Conservation (phyloP, 306 rosid genomes). For the Dalbergia cochinchinensis region DNA sequence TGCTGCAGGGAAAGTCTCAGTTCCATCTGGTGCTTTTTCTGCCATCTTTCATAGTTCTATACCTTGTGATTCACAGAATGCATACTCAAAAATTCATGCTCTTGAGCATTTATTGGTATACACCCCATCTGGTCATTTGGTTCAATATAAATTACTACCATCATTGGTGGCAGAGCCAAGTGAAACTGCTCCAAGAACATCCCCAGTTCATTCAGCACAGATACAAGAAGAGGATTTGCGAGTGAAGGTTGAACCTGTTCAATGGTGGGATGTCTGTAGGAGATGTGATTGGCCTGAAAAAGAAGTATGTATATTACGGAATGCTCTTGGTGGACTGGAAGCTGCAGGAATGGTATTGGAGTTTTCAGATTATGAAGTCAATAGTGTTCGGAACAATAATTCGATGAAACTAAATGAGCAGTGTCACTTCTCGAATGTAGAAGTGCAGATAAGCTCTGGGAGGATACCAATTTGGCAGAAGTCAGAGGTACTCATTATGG, state of each 20-base stretch:
- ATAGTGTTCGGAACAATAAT: conserved; percentile 56
- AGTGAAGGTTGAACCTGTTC: conserved; percentile 92
- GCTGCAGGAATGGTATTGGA: conserved; percentile 56
- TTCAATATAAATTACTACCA: conserved; percentile 82
- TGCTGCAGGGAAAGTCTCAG: conserved; percentile 75
- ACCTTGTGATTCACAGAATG: conserved; percentile 54
- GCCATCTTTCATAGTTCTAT: conserved; percentile 82
- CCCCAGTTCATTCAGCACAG: conserved; percentile 64
- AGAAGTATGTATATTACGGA: conserved; percentile 70
- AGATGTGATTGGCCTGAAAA: conserved; percentile 89
- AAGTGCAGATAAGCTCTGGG: conserved; percentile 83
- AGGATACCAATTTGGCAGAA: conserved; percentile 94
- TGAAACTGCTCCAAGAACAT: conserved; percentile 65
- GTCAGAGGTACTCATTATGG: conserved; percentile 67
- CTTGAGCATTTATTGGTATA: conserved; percentile 88
- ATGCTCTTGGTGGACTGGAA: conserved; percentile 55
- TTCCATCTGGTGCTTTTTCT: conserved; percentile 91
- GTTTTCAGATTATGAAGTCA: conserved; percentile 62
- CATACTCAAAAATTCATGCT: conserved; percentile 58
- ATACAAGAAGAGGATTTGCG: conserved; percentile 84
- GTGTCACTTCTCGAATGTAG: conserved; percentile 85
- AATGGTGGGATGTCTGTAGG: conserved; percentile 98
- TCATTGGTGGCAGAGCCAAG: conserved; percentile 70
- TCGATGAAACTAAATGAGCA: conserved; percentile 54
- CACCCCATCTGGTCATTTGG: conserved; percentile 81